phyloP scores from a whole-genome alignment of 768 basidiomycete genomes.

The Trametopsis cervina region DNA sequence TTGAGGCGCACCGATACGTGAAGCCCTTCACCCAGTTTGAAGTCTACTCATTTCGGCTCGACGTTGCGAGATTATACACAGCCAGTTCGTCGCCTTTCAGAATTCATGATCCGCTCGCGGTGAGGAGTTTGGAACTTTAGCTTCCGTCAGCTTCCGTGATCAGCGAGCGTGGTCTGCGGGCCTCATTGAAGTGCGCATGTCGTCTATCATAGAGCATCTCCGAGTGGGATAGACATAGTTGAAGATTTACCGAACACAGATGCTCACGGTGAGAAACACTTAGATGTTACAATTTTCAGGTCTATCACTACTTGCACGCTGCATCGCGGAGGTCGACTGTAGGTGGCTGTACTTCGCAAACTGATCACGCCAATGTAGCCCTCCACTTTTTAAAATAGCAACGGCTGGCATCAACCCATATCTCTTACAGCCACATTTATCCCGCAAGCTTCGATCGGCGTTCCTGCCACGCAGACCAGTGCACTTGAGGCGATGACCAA shows the following conservation, averaged over 20 bases:
- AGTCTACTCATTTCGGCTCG: not conserved
- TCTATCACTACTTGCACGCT: not conserved
- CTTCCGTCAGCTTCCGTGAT: not conserved
- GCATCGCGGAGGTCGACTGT: not conserved
- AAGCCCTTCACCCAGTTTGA: not conserved
- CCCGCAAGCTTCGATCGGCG: not conserved
- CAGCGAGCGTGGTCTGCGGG: not conserved
- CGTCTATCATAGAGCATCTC: not conserved
- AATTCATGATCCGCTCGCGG: not conserved
- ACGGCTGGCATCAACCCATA: not conserved
- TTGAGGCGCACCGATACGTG: not conserved
- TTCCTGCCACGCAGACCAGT: not conserved
- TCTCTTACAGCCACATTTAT: not conserved
- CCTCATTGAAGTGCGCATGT: not conserved
- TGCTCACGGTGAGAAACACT: not conserved
- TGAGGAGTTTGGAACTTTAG: not conserved
- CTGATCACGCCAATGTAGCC: not conserved
- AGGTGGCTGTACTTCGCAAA: not conserved
- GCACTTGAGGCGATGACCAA: too few species aligned
- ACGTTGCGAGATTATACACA: not conserved
- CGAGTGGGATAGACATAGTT: not conserved
- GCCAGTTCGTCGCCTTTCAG: not conserved
- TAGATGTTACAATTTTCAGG: not conserved
- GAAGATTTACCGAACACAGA: not conserved
- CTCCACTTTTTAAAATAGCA: not conserved